Evolutionary conservation across 2,329 filamentous ascomycete species (phyloP), one percentile per base, ranked within the genome.

Genomic region (Arthrobotrys sinensis): DNA sequence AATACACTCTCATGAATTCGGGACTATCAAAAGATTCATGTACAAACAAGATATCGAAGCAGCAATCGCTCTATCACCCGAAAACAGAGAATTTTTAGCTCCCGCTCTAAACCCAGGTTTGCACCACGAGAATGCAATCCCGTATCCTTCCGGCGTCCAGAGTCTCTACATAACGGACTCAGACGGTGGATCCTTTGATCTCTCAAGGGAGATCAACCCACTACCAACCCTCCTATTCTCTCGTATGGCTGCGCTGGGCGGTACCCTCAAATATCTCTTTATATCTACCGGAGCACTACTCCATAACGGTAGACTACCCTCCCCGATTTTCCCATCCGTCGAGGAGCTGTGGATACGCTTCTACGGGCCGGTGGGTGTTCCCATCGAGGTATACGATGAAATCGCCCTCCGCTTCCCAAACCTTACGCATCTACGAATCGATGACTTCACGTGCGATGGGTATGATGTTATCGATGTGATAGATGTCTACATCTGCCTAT

Each of bases 21-120:
- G 55, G 28, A 60, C 55, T 16, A 60, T 60, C 55, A 60, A 60
- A 32, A 36, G 55, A 19, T 60, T 60, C 19, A 60, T 60, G 55
- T 60, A 60, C 36, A 60, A 60, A 32, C 55, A 60, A 43, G 55
- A 60, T 11, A 60, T 60, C 7, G 55, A 60, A 19, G n/a, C 55
- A 1, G 55, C 55, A 8, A 60, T 60, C 55, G 55, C 55, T 8
- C 24, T 28, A 10, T 60, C 55, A 8, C 55, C 55, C 19, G 34
- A 60, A 43, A 60, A 60, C 19, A 60, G 36, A 43, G 55, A 60
- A 43, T 60, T 60, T 10, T 36, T 60, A n/a, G 55, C 55, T 2
- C 55, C 55, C 1, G 55, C 55, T 60, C 19, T 40, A 8, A 60
- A 60, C 55, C 36, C 36, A 11, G 36, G 34, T 43, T 28, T 60